Conservation (phyloP, 345 rosid species). For the Rubroshorea leprosula region DNA sequence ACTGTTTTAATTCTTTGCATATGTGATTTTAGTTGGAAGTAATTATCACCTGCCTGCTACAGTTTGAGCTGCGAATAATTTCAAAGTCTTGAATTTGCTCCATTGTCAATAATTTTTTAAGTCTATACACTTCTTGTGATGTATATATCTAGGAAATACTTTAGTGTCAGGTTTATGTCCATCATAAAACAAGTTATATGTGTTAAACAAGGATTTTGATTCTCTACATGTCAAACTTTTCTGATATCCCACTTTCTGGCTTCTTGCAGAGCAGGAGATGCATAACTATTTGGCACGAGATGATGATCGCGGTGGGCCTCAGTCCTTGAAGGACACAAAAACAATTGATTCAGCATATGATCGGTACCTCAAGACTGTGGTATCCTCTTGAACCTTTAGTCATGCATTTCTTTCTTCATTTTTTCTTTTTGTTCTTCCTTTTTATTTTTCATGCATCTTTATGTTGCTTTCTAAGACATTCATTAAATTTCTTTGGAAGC, state of each 20-base stretch:
- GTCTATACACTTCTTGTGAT: no score
- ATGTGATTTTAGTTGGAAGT: no score
- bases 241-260: slow-evolving; percentile 43
- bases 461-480: slow-evolving; percentile 18
- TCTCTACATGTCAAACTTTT: not conserved
- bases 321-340: slow-evolving; percentile 61
- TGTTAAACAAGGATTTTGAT: no score
- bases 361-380: slow-evolving; percentile 57
- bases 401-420: no score
- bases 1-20: no score
- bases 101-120: no score
- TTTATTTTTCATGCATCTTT: not conserved
- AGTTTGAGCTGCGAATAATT: no score
- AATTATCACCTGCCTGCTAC: no score
- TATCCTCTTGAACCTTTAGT: slow-evolving; percentile 19
- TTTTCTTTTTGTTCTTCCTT: no score
- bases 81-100: no score
- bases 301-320: slow-evolving; percentile 44
- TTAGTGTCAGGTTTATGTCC: not conserved
- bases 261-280: slow-evolving; percentile 41
- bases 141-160: not conserved
- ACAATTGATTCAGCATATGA: slow-evolving; percentile 77
- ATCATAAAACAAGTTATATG: no score
- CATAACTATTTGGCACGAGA: slow-evolving; percentile 49
- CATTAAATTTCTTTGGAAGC: slow-evolving; percentile 41